Percentiles rank a stretch among this genome's conserved stretches.
Evolutionary conservation across 2,329 filamentous ascomycete species (phyloP).

Genomic region (Myriosclerotinia scirpicola): DNA sequence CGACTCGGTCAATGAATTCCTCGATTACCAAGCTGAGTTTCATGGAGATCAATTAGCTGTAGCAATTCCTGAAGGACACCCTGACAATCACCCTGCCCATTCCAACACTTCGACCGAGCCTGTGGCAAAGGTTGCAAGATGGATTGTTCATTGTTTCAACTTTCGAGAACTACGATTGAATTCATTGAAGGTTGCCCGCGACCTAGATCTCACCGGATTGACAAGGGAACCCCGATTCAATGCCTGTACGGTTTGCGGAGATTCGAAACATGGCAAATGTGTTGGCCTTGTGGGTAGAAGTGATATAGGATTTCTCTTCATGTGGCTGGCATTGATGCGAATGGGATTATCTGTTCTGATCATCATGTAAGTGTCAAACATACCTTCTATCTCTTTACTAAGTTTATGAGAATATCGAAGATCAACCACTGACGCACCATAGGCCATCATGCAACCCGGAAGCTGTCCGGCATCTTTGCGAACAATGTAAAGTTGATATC

Average conservation of each 20-base stretch:
- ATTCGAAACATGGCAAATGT: not conserved
- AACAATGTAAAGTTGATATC: constrained; percentile 8
- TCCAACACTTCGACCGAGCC: no score
- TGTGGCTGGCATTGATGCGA: constrained; percentile 19
- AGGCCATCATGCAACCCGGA: constrained; percentile 13
- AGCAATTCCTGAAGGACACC: not conserved
- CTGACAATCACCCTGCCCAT: not conserved
- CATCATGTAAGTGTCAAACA: constrained; percentile 6
- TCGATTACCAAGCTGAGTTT: constrained; percentile 42
- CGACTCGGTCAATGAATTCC: constrained; percentile 52
- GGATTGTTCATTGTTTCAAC: not conserved
- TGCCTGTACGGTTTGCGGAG: no score
- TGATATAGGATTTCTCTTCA: constrained; percentile 11
- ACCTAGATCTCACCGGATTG: not conserved
- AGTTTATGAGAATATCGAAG: not conserved
- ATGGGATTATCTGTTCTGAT: constrained; percentile 15
- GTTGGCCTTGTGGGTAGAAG: constrained; percentile 15
- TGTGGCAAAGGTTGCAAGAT: not conserved
- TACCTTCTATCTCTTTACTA: not conserved
- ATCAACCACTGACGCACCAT: not conserved
- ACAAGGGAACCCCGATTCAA: no score
- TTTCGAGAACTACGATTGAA: not conserved
- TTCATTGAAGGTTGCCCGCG: not conserved
- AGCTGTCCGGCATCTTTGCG: not conserved
- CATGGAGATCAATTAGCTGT: constrained; percentile 10